Evolutionary conservation across 192 early-diverging fungal genomes (phyloP).

Genomic region (Dissophora globulifera): DNA sequence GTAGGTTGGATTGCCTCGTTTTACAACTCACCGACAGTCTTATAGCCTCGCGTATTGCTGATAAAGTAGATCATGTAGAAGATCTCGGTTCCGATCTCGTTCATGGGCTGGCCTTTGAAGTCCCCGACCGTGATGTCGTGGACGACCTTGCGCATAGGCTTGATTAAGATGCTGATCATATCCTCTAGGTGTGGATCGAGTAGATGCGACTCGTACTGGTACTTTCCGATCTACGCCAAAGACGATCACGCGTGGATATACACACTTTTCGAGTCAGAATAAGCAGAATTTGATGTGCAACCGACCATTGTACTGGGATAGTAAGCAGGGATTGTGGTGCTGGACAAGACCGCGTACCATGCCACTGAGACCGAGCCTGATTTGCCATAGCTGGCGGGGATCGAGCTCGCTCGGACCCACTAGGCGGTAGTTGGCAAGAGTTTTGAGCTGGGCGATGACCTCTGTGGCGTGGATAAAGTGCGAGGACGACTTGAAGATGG

Average conservation of each 20-base stretch:
- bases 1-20: too few relatives aligned
- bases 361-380: constrained; percentile 4
- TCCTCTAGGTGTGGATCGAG: constrained; percentile 79
- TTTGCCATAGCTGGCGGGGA: constrained; percentile 12
- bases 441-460: constrained; percentile 27
- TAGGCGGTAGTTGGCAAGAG: constrained; percentile 7
- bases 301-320: too few relatives aligned
- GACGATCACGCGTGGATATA: too few relatives aligned
- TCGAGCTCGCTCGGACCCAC: constrained; percentile 25
- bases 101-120: constrained; percentile 19
- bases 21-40: constrained; percentile 75
- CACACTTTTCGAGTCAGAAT: too few relatives aligned
- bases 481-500: constrained; percentile 29
- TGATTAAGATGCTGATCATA: constrained; percentile 70
- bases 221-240: constrained; percentile 57
- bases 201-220: constrained; percentile 82
- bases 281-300: too few relatives aligned
- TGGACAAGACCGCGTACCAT: constrained; percentile 5
- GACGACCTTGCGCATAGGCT: constrained; percentile 56
- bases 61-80: constrained; percentile 78
- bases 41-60: constrained; percentile 90
- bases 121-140: constrained; percentile 33
- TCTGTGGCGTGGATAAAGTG: constrained; percentile 21
- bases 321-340: too few relatives aligned
- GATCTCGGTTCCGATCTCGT: constrained; percentile 32